Percentiles rank a stretch among this genome's conserved stretches.
Conservation (phyloP, 2,329 filamentous ascomycete species). For the Monosporascus sp. region DNA sequence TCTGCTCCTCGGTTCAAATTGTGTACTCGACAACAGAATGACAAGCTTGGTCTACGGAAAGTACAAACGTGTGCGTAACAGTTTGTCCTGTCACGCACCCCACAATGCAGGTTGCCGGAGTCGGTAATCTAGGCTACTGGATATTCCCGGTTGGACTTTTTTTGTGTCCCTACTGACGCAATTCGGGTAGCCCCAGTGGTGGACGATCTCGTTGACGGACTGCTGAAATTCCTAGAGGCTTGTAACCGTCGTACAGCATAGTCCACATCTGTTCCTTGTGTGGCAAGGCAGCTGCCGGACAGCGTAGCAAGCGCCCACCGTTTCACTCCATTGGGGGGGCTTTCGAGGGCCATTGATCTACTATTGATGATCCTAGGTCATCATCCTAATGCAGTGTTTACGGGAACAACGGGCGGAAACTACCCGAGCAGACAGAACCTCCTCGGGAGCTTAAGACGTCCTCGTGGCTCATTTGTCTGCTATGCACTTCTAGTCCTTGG, state of each 20-base stretch:
- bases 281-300: not conserved
- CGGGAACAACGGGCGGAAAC: not conserved
- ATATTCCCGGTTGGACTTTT: conserved; percentile 8
- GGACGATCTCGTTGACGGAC: not conserved
- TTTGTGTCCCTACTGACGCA: conserved; percentile 17
- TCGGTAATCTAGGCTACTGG: conserved; percentile 16
- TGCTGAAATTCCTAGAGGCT: not conserved
- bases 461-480: not conserved
- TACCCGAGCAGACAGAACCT: not conserved
- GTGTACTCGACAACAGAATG: conserved; percentile 5
- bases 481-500: not conserved
- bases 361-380: not conserved
- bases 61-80: conserved; percentile 9
- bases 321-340: not conserved
- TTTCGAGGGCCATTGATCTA: not conserved
- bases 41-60: conserved; percentile 7
- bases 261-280: not conserved
- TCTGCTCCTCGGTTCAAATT: conserved; percentile 4
- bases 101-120: conserved; percentile 20
- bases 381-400: not conserved
- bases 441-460: not conserved
- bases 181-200: conserved; percentile 1
- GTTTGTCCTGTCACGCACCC: conserved; percentile 16
- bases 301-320: not conserved
- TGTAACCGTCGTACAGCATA: not conserved